These are phyloP conservation scores for Mariannaea sp. DNA, from an alignment of 2,329 filamentous ascomycete genomes.

Conservation along the genomic window DNA sequence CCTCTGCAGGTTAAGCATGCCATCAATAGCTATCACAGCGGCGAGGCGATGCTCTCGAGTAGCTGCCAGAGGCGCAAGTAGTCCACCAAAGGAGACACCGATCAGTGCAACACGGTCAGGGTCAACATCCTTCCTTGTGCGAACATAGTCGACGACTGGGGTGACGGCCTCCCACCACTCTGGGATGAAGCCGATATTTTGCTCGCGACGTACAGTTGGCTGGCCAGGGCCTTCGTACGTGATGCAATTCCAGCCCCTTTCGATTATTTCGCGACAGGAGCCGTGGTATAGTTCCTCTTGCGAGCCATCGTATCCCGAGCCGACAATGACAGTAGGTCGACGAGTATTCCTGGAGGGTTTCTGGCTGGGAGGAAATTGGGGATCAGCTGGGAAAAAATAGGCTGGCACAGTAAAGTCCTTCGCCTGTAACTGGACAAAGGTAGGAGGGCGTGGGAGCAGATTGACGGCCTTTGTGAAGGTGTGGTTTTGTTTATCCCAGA, in stretches of 20 bases:
- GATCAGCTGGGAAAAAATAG: slow-evolving; percentile 39
- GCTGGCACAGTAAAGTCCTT: slow-evolving; percentile 41
- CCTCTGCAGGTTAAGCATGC: slow-evolving; percentile 10
- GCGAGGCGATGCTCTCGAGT: slow-evolving; percentile 20
- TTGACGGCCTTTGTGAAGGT: slow-evolving; percentile 47
- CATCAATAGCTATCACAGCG: slow-evolving; percentile 18
- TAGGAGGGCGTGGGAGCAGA: slow-evolving; percentile 40
- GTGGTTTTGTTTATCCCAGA: slow-evolving; percentile 43
- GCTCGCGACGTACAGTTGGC: slow-evolving; percentile 15
- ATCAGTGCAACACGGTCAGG: slow-evolving; percentile 10
- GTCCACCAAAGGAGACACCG: slow-evolving; percentile 25
- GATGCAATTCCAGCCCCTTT: slow-evolving; percentile 44
- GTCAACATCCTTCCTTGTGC: slow-evolving; percentile 8
- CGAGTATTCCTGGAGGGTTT: background rate
- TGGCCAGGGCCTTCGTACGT: slow-evolving; percentile 19
- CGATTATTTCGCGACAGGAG: slow-evolving; percentile 40
- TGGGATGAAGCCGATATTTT: slow-evolving; percentile 16
- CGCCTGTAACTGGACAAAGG: slow-evolving; percentile 40
- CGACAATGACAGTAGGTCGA: slow-evolving; percentile 46
- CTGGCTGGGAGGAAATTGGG: background rate
- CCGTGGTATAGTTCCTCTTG: slow-evolving; percentile 50
- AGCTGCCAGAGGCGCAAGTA: slow-evolving; percentile 26
- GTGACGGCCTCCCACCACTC: slow-evolving; percentile 21
- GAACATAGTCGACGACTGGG: slow-evolving; percentile 13
- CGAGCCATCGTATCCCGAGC: slow-evolving; percentile 48